Evolutionary conservation across 139 green algal species (phyloP), one percentile per base, ranked within the genome.

Genomic region (Axilococcus clingmanii): DNA sequence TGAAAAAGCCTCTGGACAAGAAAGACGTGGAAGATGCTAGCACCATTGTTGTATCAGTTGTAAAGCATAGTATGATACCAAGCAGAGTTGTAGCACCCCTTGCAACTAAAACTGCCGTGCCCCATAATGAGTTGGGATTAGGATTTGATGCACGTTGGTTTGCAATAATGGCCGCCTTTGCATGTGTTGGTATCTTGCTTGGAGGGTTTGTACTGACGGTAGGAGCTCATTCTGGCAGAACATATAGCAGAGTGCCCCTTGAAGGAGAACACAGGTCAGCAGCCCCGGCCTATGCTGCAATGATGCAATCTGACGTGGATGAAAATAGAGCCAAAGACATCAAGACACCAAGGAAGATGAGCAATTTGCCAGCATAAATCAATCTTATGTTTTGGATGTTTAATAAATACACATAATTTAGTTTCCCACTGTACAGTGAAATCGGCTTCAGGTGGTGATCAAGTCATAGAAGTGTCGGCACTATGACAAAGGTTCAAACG

Each of bases 401-500:
- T 12, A 48, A n/a, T 27, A 28, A 12, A 32, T 24, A 23, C 11
- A 41, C 11, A 46, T 15, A 25, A 5, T 45, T 9, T 22, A 42
- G 1, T 22, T 17, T 42, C 20, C 20, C 8, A 14, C 20, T 17
- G 36, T n/a, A 42, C 17, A 42, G 36, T 23, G 36, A 23, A n/a
- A 42, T n/a, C 6, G 36, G 20, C 5, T n/a, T n/a, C 27, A 34
- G 9, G 27, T 17, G n/a, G 16, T 35, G 34, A 35, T 25, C 52
- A 35, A 23, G 55, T n/a, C 22, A n/a, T 43, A 25, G 29, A 7
- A 36, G 27, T 12, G 8, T 1, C 7, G 37, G 9, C 22, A 54
- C 3, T 4, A 89, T 89, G 81, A 71, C 74, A 8, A 89, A 89
- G 47, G 76, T 77, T 1, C 55, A 44, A 16, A 83, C 77, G 14